phyloP scores from a whole-genome alignment of 495 filamentous ascomycete species.

The Pseudevernia furfuracea region DNA sequence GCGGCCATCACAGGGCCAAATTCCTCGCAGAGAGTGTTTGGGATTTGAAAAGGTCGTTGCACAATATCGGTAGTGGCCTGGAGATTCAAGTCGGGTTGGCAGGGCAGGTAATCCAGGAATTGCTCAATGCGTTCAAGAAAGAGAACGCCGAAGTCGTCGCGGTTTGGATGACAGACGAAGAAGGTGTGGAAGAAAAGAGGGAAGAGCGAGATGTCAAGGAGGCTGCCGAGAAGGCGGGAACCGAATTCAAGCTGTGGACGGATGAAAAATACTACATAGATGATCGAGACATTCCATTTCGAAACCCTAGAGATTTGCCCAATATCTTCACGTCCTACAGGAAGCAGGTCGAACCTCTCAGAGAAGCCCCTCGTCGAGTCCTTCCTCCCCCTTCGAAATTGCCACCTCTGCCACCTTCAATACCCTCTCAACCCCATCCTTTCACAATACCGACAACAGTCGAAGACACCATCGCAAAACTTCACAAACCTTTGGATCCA shows the following conservation, averaged over 20 bases:
- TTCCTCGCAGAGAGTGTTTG: slow-evolving; percentile 62
- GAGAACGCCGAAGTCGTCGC: slow-evolving; percentile 42
- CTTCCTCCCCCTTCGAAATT: slow-evolving; percentile 42
- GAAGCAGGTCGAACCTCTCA: slow-evolving; percentile 58
- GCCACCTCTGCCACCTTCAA: slow-evolving; percentile 45
- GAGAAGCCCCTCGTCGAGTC: slow-evolving; percentile 45
- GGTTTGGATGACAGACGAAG: slow-evolving; percentile 62
- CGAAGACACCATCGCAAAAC: slow-evolving; percentile 40
- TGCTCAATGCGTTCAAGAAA: slow-evolving; percentile 43
- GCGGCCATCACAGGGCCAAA: slow-evolving; percentile 57
- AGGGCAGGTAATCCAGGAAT: slow-evolving; percentile 43
- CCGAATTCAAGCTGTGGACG: slow-evolving; percentile 51
- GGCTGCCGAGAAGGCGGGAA: slow-evolving; percentile 39
- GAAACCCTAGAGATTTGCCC: slow-evolving; percentile 45
- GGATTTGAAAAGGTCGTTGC: slow-evolving; percentile 53
- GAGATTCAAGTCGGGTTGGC: slow-evolving; percentile 54
- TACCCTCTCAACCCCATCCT: slow-evolving; percentile 49
- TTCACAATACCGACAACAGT: slow-evolving; percentile 52
- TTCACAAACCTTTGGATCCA: slow-evolving; percentile 46
- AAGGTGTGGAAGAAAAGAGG: slow-evolving; percentile 54
- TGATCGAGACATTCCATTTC: slow-evolving; percentile 51
- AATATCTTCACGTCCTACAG: slow-evolving; percentile 63
- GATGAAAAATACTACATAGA: slow-evolving; percentile 72
- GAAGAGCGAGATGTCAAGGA: slow-evolving; percentile 49
- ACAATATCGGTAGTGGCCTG: slow-evolving; percentile 49